Evolutionary conservation across 2,329 filamentous ascomycete genomes (phyloP), one percentile per base, ranked within the genome.

Genomic region (Cladophialophora carrionii): DNA sequence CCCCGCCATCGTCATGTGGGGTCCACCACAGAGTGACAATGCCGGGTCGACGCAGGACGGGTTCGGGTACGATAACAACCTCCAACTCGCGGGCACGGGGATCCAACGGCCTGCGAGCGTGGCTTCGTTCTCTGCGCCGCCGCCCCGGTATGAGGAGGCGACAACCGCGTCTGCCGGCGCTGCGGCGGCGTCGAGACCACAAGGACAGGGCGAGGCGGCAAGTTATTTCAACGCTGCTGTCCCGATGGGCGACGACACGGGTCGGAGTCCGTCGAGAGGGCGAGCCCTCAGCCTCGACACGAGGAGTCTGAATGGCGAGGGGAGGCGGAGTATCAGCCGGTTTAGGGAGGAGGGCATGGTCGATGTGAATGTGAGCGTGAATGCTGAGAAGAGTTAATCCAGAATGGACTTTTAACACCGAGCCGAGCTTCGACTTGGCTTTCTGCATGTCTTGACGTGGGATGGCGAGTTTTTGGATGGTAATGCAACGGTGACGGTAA

Each of bases 81-180:
- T 55, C 24, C 51, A 61, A 14, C 58, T 61, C 31, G 20, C 56
- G 14, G 41, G 41, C 17, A 17, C 4, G 37, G 37, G 37, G 17
- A 67, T 64, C 32, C 62, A 64, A 20, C 57, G 65, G 12, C 65
- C 65, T 7, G 56, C 62, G 8, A 65, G 62, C 51, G 52, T 65
- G 4, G 65, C 55, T 14, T 62, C 49, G 8, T 56, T 65, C 24
- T 49, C 51, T 1, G 65, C 56, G 14, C 65, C 65, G 12, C 65
- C 65, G 10, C 65, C 65, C 1, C 6, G 65, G 12, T 68, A 68
- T 37, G 65, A 68, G 34, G 65, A 68, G 51, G 63, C 57, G 22
- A 43, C 58, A 7, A 41, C n/a, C 57, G 32, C 17, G 5, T 6
- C 22, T 2, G 31, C 26, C 26, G 31, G 10, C 20, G 8, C 6